phyloP scores from a whole-genome alignment of 306 rosid species.

The Vicia villosa region DNA sequence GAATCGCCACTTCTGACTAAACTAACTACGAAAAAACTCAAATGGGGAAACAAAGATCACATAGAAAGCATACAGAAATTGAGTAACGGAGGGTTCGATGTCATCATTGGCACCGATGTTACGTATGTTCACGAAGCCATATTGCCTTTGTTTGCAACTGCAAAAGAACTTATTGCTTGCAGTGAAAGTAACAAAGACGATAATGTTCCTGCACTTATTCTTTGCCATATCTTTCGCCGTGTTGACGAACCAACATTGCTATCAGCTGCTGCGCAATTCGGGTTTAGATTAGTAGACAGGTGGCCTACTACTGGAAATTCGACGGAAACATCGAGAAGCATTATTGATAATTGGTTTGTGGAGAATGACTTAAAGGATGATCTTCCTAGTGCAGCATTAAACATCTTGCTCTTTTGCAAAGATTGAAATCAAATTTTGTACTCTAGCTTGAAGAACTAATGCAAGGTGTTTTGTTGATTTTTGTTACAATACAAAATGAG shows the following conservation, averaged over 20 bases:
- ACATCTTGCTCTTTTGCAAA: slow-evolving; percentile 62
- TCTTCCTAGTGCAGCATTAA: slow-evolving; percentile 61
- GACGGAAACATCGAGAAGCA: slow-evolving; percentile 35
- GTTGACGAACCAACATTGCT: slow-evolving; percentile 79
- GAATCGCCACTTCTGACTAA: slow-evolving; percentile 47
- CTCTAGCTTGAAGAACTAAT: slow-evolving; percentile 7
- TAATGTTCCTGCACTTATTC: slow-evolving; percentile 53
- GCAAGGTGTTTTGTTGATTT: slow-evolving; percentile 38
- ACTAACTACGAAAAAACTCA: slow-evolving; percentile 50
- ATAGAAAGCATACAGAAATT: slow-evolving; percentile 64
- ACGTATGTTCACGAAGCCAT: slow-evolving; percentile 80
- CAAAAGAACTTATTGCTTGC: slow-evolving; percentile 62
- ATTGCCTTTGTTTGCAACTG: slow-evolving; percentile 77
- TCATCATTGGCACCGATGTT: slow-evolving; percentile 86
- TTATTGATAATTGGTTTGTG: slow-evolving; percentile 65
- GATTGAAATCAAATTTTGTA: slow-evolving; percentile 37
- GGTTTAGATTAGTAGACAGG: slow-evolving; percentile 69
- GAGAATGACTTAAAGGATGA: slow-evolving; percentile 44
- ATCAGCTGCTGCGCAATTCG: slow-evolving; percentile 59
- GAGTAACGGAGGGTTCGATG: slow-evolving; percentile 60
- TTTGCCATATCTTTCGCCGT: slow-evolving; percentile 77
- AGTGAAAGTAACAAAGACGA: slow-evolving; percentile 32
- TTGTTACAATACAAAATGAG: slow-evolving; percentile 31
- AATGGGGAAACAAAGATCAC: slow-evolving; percentile 77
- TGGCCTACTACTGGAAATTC: slow-evolving; percentile 59